Conservation (phyloP, 768 basidiomycete species). For the Tricholoma flavovirens region DNA sequence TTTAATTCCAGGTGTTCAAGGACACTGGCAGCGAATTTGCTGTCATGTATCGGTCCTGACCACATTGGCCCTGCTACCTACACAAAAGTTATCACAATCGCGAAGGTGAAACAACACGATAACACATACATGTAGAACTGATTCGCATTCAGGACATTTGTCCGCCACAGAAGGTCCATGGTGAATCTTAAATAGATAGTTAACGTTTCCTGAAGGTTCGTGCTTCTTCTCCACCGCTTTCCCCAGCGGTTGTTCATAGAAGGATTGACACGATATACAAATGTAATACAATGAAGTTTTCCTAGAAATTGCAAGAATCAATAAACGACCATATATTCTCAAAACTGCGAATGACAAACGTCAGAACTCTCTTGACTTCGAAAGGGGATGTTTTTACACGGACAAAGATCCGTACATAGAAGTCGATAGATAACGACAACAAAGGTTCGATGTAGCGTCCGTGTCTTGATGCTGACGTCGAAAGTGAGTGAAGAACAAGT, state of each 20-base stretch:
- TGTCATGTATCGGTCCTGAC: slow-evolving; percentile 82
- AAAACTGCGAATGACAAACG: slow-evolving; percentile 43
- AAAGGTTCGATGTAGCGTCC: slow-evolving; percentile 89
- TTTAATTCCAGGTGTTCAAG: slow-evolving; percentile 65
- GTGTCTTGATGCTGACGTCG: slow-evolving; percentile 85
- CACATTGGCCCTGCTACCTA: slow-evolving; percentile 97
- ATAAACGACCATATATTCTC: not conserved
- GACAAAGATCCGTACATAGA: slow-evolving; percentile 92
- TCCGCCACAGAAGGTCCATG: slow-evolving; percentile 60
- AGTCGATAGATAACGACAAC: slow-evolving; percentile 90
- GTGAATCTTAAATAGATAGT: slow-evolving; percentile 65
- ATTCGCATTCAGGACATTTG: slow-evolving; percentile 80
- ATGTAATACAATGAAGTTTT: slow-evolving; percentile 83
- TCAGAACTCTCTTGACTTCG: slow-evolving; percentile 77
- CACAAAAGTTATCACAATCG: not conserved
- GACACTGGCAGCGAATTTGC: slow-evolving; percentile 67
- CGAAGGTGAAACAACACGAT: not conserved
- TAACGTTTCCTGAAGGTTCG: slow-evolving; percentile 49
- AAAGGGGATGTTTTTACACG: slow-evolving; percentile 66
- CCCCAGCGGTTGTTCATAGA: slow-evolving; percentile 83
- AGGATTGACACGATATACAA: slow-evolving; percentile 79
- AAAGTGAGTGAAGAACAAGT: slow-evolving; percentile 80
- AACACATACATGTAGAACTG: slow-evolving; percentile 62
- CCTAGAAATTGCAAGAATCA: slow-evolving; percentile 6
- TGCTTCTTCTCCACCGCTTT: slow-evolving; percentile 57